Evolutionary conservation across 2,329 filamentous ascomycete genomes (phyloP).

Genomic region (Epichloe hybrida): DNA sequence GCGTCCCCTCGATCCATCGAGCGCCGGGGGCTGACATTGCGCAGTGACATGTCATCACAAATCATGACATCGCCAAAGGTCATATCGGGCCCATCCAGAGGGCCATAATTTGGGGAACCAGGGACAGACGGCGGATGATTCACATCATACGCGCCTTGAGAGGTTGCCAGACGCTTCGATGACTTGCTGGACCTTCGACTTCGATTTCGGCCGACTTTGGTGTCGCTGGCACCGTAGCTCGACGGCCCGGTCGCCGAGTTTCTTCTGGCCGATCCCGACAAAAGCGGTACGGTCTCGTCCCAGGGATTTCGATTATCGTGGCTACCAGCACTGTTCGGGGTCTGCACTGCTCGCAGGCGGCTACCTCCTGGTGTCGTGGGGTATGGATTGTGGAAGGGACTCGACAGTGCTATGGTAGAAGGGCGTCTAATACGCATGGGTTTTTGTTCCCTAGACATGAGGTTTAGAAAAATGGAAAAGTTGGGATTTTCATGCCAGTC

Average conservation of each 20-base stretch:
- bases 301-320: constrained; percentile 28
- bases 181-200: constrained; percentile 39
- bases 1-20: constrained; percentile 19
- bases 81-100: constrained; percentile 36
- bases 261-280: constrained; percentile 24
- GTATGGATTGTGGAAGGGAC: constrained; percentile 23
- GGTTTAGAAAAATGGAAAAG: neutral
- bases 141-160: constrained; percentile 37
- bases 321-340: constrained; percentile 31
- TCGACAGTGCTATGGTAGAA: constrained; percentile 28
- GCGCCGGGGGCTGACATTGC: constrained; percentile 16
- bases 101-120: constrained; percentile 41
- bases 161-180: constrained; percentile 28
- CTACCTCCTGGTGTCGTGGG: constrained; percentile 16
- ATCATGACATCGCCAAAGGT: constrained; percentile 59
- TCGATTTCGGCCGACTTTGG: constrained; percentile 17
- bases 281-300: constrained; percentile 42
- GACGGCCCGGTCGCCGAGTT: constrained; percentile 13
- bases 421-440: constrained; percentile 50
- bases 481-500: neutral
- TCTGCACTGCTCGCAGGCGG: constrained; percentile 23
- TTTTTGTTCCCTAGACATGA: constrained; percentile 38
- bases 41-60: constrained; percentile 44
- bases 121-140: constrained; percentile 59
- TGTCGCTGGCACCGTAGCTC: constrained; percentile 31